Evolutionary conservation across 768 basidiomycete genomes (phyloP), one percentile per base, ranked within the genome.

Genomic region (Rhodocollybia butyracea): DNA sequence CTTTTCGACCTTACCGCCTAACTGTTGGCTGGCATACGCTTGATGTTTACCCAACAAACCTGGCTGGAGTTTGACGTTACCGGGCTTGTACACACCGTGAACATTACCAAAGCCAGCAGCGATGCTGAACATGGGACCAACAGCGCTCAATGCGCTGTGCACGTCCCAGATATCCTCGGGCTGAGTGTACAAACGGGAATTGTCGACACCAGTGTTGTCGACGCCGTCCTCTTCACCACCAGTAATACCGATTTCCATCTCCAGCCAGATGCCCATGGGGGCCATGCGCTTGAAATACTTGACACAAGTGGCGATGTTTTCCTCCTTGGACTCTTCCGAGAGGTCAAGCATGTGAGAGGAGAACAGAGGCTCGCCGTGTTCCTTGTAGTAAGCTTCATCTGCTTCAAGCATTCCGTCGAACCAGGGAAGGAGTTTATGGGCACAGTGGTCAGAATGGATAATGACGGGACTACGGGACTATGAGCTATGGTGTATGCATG

Each of bases 231-330:
- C 97, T 73, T 99, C 97, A 64, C 97, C 97, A 66, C 97, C 97
- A 48, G 97, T 99, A 74, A 99, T 98, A 67, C 97, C 97, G 70
- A 99, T 99, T 76, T 99, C 97, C 97, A 99, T 99, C 83, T 99
- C 97, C 71, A 99, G 92, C 93, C 93, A 99, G 58, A 92, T 75
- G 50, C 91, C 89, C 66, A 98, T 72, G 59, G 88, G 84, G 2
- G 91, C 89, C 94, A 98, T 90, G 68, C 92, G 91, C 75, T 86
- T 81, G 74, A 98, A 96, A 82, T 99, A 99, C 69, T 93, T 83
- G 57, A 78, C 93, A 71, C 97, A 98, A 51, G 79, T 92, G 40
- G 80, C 86, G 69, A 98, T 99, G 80, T 98, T 99, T 66, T 97
- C 81, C 58, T 94, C 95, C 66, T 91, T 90, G 64, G 88, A 63